Conservation (phyloP, 2,329 filamentous ascomycete species). For the Talaromyces piceae region DNA sequence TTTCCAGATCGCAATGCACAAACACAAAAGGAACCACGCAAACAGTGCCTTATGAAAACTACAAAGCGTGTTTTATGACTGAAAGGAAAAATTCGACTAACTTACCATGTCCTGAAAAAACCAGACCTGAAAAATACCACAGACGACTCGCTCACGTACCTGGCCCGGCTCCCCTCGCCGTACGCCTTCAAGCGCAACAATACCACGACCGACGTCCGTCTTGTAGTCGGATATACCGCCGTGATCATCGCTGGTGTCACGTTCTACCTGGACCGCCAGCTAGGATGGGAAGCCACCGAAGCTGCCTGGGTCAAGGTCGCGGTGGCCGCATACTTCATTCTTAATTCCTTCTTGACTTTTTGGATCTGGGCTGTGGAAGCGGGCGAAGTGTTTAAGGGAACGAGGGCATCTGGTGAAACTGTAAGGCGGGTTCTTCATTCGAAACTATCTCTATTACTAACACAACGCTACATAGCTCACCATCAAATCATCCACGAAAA, state of each 20-base stretch:
- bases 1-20: slow-evolving; percentile 12
- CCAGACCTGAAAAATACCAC: slow-evolving; percentile 93
- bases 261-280: slow-evolving; percentile 86
- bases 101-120: background rate
- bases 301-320: slow-evolving; percentile 66
- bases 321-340: slow-evolving; percentile 67
- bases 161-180: slow-evolving; percentile 65
- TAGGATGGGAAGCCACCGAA: slow-evolving; percentile 83
- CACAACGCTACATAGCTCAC: slow-evolving; percentile 49
- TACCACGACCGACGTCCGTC: slow-evolving; percentile 70
- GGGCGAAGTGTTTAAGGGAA: slow-evolving; percentile 73
- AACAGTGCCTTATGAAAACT: background rate
- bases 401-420: slow-evolving; percentile 60
- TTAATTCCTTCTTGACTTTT: slow-evolving; percentile 70
- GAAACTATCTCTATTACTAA: background rate
- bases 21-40: background rate
- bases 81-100: too few species aligned
- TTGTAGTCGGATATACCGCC: slow-evolving; percentile 73
- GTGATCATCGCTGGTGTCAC: slow-evolving; percentile 73
- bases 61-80: background rate
- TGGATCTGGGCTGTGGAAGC: slow-evolving; percentile 84
- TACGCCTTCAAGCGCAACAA: slow-evolving; percentile 70
- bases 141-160: slow-evolving; percentile 89
- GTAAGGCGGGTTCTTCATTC: slow-evolving; percentile 24
- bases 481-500: slow-evolving; percentile 65